Evolutionary conservation across 2,329 filamentous ascomycete species (phyloP), one percentile per base, ranked within the genome.

Genomic region (Colletotrichum lentis): DNA sequence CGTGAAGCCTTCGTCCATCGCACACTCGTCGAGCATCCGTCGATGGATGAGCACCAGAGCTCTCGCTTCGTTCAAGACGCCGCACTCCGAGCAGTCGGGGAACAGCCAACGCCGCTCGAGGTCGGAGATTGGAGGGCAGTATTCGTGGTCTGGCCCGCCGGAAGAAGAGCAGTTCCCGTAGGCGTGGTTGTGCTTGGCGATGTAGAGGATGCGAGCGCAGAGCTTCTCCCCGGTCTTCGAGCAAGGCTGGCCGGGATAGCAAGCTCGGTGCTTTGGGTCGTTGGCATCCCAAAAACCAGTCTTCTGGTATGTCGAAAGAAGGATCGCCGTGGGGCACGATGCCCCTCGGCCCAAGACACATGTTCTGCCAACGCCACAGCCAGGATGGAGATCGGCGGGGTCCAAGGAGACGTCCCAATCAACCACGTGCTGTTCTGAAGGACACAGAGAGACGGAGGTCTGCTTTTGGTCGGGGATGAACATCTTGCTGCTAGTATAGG

Each of bases 191-290:
- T 46, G 20, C 27, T 62, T 62, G 39, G 41, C 60, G 18, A 56
- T 14, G 12, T 54, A 56, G 18, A 56, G n/a, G 16, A 47, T 56
- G 14, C 60, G 41, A 4, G 41, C 12, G 20, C 60, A 62, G 2
- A n/a, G 8, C 16, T 62, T 62, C 6, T 56, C 50, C 11, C 27
- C 60, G 35, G 24, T 47, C 3, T 24, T n/a, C 3, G 27, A 35
- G 14, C 60, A 62, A 18, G 60, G 41, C 39, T 41, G 22, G 16
- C 27, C 60, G 7, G 27, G 22, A 31, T 37, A 31, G 12, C 50
- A 62, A 27, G 50, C 60, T 47, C 60, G 60, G 37, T 62, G 60
- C 11, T 62, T 56, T 2, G 60, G 60, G 39, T 62, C 60, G n/a
- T 50, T 44, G 24, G 60, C 60, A 56, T 62, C 27, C 60, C 60